Evolutionary conservation across 208 protist species (phyloP), one percentile per base, ranked within the genome.

Genomic region (Trypanosoma lewisi): DNA sequence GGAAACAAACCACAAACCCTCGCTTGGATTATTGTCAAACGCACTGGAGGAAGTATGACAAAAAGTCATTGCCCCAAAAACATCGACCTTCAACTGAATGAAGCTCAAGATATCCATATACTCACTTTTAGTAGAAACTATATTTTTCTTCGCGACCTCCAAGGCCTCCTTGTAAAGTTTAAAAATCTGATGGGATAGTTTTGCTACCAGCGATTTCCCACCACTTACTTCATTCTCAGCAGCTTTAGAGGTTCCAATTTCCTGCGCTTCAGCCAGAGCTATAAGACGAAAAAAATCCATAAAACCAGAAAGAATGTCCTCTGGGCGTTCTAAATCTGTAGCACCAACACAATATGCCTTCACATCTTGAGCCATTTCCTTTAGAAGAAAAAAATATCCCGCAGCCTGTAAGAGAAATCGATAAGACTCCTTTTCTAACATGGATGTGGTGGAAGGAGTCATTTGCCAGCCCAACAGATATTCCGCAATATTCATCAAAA

Each of bases 381-480:
- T 59, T 28, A 71, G 75, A 19, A 86, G 49, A 61, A 57, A 53
- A 74, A 89, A 85, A 67, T 87, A 90, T n/a, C 71, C 75, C 8
- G 77, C 65, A 4, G 83, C 81, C 28, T 77, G 80, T 25, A 87
- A 62, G 44, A 90, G 76, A 27, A 66, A 54, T 31, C 69, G 78
- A 67, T 90, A 93, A 0, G 70, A 74, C n/a, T 90, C 78, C 48
- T 85, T 88, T 54, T 93, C 78, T 1, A 80, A 54, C 1, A 64
- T 50, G 30, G 56, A 23, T 19, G 41, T 44, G 36, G 60, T 39
- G 52, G 4, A 12, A 56, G 37, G 19, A 9, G 21, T 31, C 36
- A 51, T 56, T 3, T 72, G 45, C 8, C 82, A 73, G 49, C 63
- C 78, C 3, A 89, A 47, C 4, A 85, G 41, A 47, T 82, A 67